phyloP scores from a whole-genome alignment of 2,329 filamentous ascomycete species.

The Paramyrothecium roridum region DNA sequence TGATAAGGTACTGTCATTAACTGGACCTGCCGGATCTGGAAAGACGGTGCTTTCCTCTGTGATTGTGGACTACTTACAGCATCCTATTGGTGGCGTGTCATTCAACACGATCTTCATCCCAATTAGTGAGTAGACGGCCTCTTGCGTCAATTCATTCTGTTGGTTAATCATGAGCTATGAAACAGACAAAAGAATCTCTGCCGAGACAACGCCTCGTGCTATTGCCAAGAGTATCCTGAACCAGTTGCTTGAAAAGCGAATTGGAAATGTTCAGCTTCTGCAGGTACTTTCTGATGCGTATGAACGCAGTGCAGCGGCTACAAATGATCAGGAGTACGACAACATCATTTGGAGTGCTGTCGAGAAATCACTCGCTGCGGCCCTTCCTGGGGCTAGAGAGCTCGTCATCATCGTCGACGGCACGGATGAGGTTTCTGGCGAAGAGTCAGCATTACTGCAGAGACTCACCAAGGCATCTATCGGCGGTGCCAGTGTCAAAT shows the following conservation, averaged over 20 bases:
- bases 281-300: slow-evolving; percentile 27
- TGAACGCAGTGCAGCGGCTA: slow-evolving; percentile 17
- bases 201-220: slow-evolving; percentile 23
- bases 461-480: slow-evolving; percentile 16
- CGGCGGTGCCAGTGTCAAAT: slow-evolving; percentile 11
- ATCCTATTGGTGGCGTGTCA: slow-evolving; percentile 27
- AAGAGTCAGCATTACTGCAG: slow-evolving; percentile 22
- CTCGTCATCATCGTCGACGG: slow-evolving; percentile 34
- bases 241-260: slow-evolving; percentile 32
- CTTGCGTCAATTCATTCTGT: too few relatives aligned
- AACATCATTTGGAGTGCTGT: slow-evolving; percentile 30
- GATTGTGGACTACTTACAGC: slow-evolving; percentile 33
- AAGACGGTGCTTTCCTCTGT: slow-evolving; percentile 34
- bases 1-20: slow-evolving; percentile 10
- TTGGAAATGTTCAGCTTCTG: slow-evolving; percentile 33
- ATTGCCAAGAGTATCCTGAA: slow-evolving; percentile 29
- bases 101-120: slow-evolving; percentile 31
- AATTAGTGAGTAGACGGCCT: slow-evolving; percentile 23
- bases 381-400: slow-evolving; percentile 25
- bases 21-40: slow-evolving; percentile 30
- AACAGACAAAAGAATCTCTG: slow-evolving; percentile 25
- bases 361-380: slow-evolving; percentile 20
- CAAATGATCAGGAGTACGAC: slow-evolving; percentile 24
- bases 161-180: neutral
- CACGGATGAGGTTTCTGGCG: slow-evolving; percentile 28